Evolutionary conservation across 2,329 filamentous ascomycete genomes (phyloP).

Genomic region (Ophiostoma ulmi): DNA sequence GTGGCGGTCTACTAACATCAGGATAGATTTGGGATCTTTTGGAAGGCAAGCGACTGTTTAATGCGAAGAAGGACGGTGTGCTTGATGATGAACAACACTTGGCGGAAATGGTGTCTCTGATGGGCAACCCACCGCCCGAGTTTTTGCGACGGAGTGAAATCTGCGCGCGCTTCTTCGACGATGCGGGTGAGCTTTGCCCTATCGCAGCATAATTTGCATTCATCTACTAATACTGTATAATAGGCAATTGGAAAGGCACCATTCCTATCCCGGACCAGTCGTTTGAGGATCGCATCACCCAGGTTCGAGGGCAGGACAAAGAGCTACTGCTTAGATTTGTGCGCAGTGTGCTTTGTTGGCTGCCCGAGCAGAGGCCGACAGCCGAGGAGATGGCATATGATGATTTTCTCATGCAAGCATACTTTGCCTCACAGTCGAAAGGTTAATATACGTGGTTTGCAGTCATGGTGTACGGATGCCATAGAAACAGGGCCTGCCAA

Average conservation of each 20-base stretch:
- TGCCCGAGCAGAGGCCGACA: slow-evolving; percentile 5
- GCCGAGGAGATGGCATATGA: slow-evolving; percentile 14
- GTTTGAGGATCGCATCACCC: slow-evolving; percentile 4
- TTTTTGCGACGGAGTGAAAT: neutral
- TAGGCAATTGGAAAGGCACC: slow-evolving; percentile 9
- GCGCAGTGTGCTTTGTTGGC: slow-evolving; percentile 11
- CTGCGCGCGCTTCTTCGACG: slow-evolving; percentile 5
- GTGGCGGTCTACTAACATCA: neutral
- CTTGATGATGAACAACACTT: slow-evolving; percentile 10
- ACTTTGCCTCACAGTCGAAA: neutral
- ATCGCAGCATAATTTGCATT: neutral
- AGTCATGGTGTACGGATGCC: neutral
- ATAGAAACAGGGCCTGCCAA: neutral
- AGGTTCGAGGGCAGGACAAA: slow-evolving; percentile 4
- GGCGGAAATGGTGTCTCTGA: slow-evolving; percentile 12
- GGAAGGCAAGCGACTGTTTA: slow-evolving; percentile 3
- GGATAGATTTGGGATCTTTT: slow-evolving; percentile 14
- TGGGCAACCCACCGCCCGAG: slow-evolving; percentile 10
- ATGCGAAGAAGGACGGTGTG: slow-evolving; percentile 7
- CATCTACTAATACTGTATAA: slow-evolving; percentile 3
- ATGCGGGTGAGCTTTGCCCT: neutral
- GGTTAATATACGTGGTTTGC: neutral
- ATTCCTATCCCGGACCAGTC: slow-evolving; percentile 9
- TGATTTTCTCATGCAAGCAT: slow-evolving; percentile 14
- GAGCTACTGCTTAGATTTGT: slow-evolving; percentile 14